Conservation (phyloP, 345 rosid genomes). For the Euphorbia pulcherrima region DNA sequence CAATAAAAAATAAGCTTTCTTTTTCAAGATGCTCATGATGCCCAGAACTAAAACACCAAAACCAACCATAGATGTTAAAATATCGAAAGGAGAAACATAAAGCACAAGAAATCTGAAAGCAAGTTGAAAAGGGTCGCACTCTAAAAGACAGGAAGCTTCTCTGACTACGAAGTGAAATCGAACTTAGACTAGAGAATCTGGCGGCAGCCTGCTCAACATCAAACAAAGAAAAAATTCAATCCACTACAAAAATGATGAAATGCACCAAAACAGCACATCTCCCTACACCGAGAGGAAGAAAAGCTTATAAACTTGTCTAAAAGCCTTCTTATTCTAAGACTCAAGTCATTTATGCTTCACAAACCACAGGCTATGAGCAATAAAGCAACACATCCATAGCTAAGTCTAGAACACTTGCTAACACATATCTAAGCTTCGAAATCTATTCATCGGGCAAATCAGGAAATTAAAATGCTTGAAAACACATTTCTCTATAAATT, state of each 20-base stretch:
- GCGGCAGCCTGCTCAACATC: constrained; percentile 13
- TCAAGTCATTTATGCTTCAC: too few species aligned
- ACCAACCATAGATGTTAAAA: not conserved
- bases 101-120: constrained; percentile 50
- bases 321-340: not conserved
- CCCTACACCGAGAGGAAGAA: not conserved
- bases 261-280: not conserved
- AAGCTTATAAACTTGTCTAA: not conserved
- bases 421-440: too few species aligned
- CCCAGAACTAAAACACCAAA: not conserved
- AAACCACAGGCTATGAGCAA: too few species aligned
- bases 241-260: not conserved
- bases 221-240: not conserved
- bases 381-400: too few species aligned
- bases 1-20: too few species aligned
- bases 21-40: not conserved
- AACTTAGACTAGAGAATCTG: constrained; percentile 17
- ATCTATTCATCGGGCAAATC: too few species aligned
- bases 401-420: too few species aligned
- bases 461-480: too few species aligned
- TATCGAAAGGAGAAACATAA: constrained; percentile 29
- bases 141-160: constrained; percentile 22
- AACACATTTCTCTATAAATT: too few species aligned
- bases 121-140: constrained; percentile 25
- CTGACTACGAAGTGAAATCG: constrained; percentile 11